Evolutionary conservation across 768 basidiomycete genomes (phyloP), one percentile per base, ranked within the genome.

Genomic region (Mycena chlorophos): DNA sequence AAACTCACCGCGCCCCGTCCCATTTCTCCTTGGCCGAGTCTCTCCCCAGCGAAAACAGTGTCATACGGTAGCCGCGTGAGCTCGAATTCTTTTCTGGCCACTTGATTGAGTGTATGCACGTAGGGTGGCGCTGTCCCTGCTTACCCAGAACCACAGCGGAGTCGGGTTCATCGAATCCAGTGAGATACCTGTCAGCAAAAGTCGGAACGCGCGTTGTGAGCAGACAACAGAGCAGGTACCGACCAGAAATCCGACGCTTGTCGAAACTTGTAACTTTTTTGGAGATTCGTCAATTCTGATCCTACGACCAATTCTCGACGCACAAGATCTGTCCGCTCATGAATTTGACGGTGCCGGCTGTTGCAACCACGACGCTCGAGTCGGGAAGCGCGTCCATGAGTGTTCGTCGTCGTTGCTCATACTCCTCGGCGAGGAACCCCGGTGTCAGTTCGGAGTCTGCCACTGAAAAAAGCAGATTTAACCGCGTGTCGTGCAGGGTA

Each of bases 91-190:
- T 91, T 69, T 93, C 90, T 91, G 63, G 5, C 14, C 16, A 37
- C 17, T n/a, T 19, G 20, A 55, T 29, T 57, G 56, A 46, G 22
- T 51, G 28, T 34, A 50, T 26, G 34, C 49, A 29, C 22, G 3
- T 28, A 56, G 77, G 31, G 48, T 8, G 17, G 31, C n/a, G n/a
- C n/a, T n/a, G n/a, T n/a, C n/a, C n/a, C n/a, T n/a, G n/a, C 40
- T 12, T 8, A 91, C 93, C 86, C 43, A 99, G 78, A 34, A 98
- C 78, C 39, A 98, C 75, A 0, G 91, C 94, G 17, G 96, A 83
- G 53, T 96, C 89, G 1, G 94, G 91, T 67, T 98, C 96, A 54
- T 93, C 85, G 65, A 97, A 97, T 12, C 97, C 97, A 0, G 97
- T 97, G 14, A 99, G 77, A 69, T 99, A 98, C n/a, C n/a, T n/a